These are phyloP conservation scores for Coemansia sp. DNA, from an alignment of 192 early-diverging fungal species.

Conservation along the genomic window DNA sequence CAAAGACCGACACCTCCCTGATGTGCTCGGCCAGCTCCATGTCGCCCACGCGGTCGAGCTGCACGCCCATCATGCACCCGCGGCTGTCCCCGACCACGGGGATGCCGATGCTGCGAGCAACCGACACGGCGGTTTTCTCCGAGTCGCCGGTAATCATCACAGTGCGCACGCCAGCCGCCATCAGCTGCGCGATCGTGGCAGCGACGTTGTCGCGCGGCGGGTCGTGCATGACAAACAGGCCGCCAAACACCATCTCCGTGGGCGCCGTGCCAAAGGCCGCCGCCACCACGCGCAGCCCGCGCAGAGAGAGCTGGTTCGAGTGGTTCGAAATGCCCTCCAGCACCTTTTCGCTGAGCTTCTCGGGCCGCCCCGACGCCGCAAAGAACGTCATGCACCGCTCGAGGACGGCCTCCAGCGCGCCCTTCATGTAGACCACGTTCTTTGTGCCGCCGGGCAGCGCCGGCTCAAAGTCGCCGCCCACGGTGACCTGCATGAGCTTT, in stretches of 20 bases:
- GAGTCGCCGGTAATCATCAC: conserved; percentile 99
- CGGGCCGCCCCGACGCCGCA: conserved; percentile 50
- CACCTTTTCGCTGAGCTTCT: conserved; percentile 57
- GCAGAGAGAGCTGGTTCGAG: conserved; percentile 66
- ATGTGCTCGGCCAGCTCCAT: conserved; percentile 63
- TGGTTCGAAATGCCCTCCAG: conserved; percentile 59
- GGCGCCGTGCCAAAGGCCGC: conserved; percentile 68
- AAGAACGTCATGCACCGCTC: conserved; percentile 67
- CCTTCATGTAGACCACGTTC: conserved; percentile 71
- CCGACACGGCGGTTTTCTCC: conserved; percentile 84
- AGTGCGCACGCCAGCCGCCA: conserved; percentile 78
- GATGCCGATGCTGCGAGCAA: conserved; percentile 85
- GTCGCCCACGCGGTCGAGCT: conserved; percentile 69
- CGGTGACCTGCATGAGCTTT: conserved; percentile 86
- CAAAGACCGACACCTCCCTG: conserved; percentile 66
- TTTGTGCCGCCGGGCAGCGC: conserved; percentile 1
- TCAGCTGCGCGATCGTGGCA: conserved; percentile 69
- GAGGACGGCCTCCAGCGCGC: conserved; percentile 79
- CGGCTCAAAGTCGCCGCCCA: conserved; percentile 18
- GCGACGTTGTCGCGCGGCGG: conserved; percentile 80
- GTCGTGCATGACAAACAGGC: conserved; percentile 87
- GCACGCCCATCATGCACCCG: conserved; percentile 68
- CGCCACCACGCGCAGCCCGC: conserved; percentile 84
- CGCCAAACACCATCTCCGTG: conserved; percentile 70
- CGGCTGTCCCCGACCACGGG: conserved; percentile 48